phyloP scores from a whole-genome alignment of 495 filamentous ascomycete genomes.

The Corynascus novoguineensis region DNA sequence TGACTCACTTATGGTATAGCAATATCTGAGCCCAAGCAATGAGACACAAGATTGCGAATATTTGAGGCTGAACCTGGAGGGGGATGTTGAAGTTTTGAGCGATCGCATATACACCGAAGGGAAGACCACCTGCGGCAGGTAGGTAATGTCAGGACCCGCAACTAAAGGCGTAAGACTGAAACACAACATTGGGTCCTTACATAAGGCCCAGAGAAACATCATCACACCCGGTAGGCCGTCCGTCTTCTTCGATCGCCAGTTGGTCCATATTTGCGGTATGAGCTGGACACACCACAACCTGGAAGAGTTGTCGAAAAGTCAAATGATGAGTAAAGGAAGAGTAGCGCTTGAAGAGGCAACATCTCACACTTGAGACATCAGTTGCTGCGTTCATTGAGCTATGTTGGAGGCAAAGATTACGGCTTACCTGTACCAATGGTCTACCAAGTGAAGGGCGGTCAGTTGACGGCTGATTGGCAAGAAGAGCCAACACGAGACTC shows the following conservation, averaged over 20 bases:
- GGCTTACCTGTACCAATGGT: slow-evolving; percentile 42
- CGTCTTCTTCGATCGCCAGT: slow-evolving; percentile 63
- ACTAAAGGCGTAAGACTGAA: not conserved
- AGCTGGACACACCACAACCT: slow-evolving; percentile 49
- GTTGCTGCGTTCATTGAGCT: not conserved
- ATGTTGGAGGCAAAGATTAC: not conserved
- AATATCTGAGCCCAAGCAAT: slow-evolving; percentile 63
- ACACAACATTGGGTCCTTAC: slow-evolving; percentile 40
- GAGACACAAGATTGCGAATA: slow-evolving; percentile 59
- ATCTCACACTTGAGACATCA: slow-evolving; percentile 16
- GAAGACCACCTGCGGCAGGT: slow-evolving; percentile 36
- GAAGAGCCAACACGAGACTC: slow-evolving; percentile 9
- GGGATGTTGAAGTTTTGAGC: slow-evolving; percentile 67
- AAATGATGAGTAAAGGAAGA: not conserved
- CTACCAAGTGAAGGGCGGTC: slow-evolving; percentile 12
- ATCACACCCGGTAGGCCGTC: slow-evolving; percentile 66
- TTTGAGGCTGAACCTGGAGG: slow-evolving; percentile 68
- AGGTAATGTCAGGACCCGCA: not conserved
- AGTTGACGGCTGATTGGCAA: not conserved
- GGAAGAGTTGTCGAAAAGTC: too few relatives aligned
- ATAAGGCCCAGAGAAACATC: slow-evolving; percentile 70
- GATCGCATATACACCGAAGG: slow-evolving; percentile 42
- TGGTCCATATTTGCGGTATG: slow-evolving; percentile 60
- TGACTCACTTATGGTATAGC: slow-evolving; percentile 60
- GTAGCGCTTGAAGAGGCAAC: not conserved